Evolutionary conservation across 2,329 filamentous ascomycete genomes (phyloP), one percentile per base, ranked within the genome.

Genomic region (Aureobasidium sp.): DNA sequence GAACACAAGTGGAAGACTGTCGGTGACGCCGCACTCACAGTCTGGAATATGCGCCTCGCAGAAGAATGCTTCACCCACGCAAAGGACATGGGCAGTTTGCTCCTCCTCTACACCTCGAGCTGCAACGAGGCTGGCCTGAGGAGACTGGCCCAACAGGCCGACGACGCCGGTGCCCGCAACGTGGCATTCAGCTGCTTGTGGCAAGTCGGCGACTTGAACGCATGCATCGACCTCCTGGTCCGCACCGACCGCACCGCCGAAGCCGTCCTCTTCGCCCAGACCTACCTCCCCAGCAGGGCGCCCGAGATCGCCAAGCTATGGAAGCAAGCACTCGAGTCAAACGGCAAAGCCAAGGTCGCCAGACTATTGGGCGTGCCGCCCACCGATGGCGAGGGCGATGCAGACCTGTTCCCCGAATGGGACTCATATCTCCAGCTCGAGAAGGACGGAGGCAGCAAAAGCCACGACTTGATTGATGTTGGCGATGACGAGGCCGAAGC

Each of bases 1-100:
- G 94, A 97, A 74, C 93, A 97, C 78, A 96, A 96, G 77, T 99
- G 94, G 94, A 97, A 97, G 82, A 92, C 86, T 3, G 90, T 99
- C 5, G 94, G 94, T 64, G 94, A 99, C 69, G 89, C 92, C 1
- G 94, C 94, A 1, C 83, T 99, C 44, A 78, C 86, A 11, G 87
- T 80, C 1, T 99, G 93, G 94, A 87, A 99, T 70, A 82, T 99
- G 37, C 81, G 84, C 5, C 84, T 97, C 2, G 94, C 94, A 0
- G 88, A 94, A 53, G 91, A 97, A 75, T 97, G 93, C 77, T 99
- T 97, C 74, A 86, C 85, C 20, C 87, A 94, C 63, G 91, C 92
- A 49, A 94, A 91, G 71, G 94, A 99, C 71, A 79, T 97, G 2
- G 92, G 93, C 44, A 96, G 91, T 1, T 78, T 97, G 8, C 82